Evolutionary conservation across 192 early-diverging fungal genomes (phyloP).

Genomic region (Oehlia diaphana): DNA sequence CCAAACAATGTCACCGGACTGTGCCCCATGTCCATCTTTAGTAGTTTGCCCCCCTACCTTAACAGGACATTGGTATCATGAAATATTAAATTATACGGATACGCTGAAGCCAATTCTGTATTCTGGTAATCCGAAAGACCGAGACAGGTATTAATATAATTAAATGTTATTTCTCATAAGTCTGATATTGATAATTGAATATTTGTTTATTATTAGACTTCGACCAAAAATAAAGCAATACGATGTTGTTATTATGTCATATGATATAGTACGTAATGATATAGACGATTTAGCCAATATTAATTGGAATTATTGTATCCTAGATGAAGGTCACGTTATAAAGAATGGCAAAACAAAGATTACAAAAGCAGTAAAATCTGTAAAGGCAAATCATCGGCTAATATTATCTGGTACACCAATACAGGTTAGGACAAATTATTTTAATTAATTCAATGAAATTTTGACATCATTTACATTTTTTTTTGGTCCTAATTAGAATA

Average conservation of each 20-base stretch:
- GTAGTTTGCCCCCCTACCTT: constrained; percentile 96
- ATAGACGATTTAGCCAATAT: constrained; percentile 73
- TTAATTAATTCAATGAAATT: neutral
- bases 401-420: constrained; percentile 98
- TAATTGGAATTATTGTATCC: constrained; percentile 91
- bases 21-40: constrained; percentile 75
- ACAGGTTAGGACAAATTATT: constrained; percentile 42
- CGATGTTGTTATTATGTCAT: constrained; percentile 93
- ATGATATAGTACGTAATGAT: constrained; percentile 96
- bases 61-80: constrained; percentile 95
- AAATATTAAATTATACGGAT: constrained; percentile 80
- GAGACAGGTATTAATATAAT: constrained; percentile 52
- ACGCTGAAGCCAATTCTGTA: constrained; percentile 83
- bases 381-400: constrained; percentile 83
- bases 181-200: neutral
- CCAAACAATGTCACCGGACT: constrained; percentile 60
- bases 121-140: constrained; percentile 76
- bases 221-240: constrained; percentile 53
- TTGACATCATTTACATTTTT: neutral
- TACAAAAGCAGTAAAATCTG: constrained; percentile 88
- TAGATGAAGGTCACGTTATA: constrained; percentile 99
- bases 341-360: constrained; percentile 94
- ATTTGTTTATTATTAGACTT: constrained; percentile 36
- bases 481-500: constrained; percentile 81
- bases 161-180: neutral